Conservation (phyloP, 2,329 filamentous ascomycete species). For the Tetracladium maxilliforme region DNA sequence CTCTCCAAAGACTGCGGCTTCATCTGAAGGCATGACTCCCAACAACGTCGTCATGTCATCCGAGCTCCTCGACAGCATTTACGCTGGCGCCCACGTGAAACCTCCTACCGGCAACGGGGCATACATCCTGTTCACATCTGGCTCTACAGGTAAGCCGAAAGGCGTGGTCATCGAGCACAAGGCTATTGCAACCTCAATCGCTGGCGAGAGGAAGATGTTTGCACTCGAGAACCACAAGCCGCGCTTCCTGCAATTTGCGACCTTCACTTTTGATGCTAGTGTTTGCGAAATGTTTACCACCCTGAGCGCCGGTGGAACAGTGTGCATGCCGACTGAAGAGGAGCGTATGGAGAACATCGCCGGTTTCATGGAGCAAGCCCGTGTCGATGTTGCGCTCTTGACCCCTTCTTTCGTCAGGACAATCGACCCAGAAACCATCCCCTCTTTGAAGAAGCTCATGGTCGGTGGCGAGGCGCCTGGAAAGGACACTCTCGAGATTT, state of each 20-base stretch:
- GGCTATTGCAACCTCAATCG: too few relatives aligned
- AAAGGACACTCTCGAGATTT: constrained; percentile 18
- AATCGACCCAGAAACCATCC: constrained; percentile 9
- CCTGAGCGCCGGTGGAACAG: constrained; percentile 23
- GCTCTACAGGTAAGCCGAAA: constrained; percentile 33
- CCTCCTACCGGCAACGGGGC: constrained; percentile 6
- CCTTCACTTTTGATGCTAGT: constrained; percentile 26
- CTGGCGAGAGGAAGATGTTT: too few relatives aligned
- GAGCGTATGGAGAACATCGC: constrained; percentile 19
- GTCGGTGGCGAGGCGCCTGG: constrained; percentile 18
- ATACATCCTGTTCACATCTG: constrained; percentile 19
- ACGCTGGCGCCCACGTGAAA: too few relatives aligned
- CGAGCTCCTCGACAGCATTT: too few relatives aligned
- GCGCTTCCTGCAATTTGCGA: constrained; percentile 25
- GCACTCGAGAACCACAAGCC: too few relatives aligned
- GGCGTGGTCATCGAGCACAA: constrained; percentile 22
- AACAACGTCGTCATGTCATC: too few relatives aligned
- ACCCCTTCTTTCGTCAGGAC: constrained; percentile 14
- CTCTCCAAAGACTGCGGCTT: too few relatives aligned
- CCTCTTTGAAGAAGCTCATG: constrained; percentile 8
- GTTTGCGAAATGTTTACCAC: constrained; percentile 21
- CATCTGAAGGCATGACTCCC: too few relatives aligned
- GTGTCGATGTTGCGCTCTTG: constrained; percentile 9
- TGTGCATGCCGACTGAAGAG: constrained; percentile 28
- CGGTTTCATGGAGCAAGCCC: constrained; percentile 11